Percentiles rank a stretch among this genome's conserved stretches.
Conservation (phyloP, 306 rosid species). For the Medicago ruthenica region DNA sequence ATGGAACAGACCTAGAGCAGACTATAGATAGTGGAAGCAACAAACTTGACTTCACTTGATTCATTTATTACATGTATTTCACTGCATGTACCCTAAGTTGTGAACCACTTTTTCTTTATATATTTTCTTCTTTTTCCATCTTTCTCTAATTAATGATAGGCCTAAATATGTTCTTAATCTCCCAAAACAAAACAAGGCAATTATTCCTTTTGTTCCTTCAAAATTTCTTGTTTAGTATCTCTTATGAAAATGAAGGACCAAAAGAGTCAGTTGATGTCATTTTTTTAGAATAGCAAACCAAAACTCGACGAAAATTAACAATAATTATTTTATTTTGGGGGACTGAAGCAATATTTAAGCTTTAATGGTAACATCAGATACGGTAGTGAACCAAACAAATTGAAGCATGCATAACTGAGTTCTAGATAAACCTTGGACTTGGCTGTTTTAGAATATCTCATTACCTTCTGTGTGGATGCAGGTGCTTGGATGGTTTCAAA, state of each 20-base stretch:
- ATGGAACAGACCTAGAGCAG: conserved; percentile 14
- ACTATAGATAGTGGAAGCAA: conserved; percentile 4
- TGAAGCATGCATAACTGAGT: conserved; percentile 10
- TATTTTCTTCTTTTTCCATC: conserved; percentile 10
- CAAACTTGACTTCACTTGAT: neutral
- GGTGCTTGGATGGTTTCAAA: conserved; percentile 41
- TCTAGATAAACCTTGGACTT: conserved; percentile 1
- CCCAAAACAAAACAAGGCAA: neutral
- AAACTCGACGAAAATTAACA: neutral
- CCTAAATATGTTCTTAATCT: neutral
- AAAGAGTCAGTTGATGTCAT: too few relatives aligned
- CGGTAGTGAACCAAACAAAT: neutral
- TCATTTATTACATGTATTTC: conserved; percentile 29
- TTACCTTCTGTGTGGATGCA: conserved; percentile 43
- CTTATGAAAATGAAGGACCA: neutral
- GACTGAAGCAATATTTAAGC: neutral
- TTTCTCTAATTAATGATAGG: neutral
- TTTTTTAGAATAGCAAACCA: neutral
- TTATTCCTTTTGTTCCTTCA: neutral
- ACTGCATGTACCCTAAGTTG: conserved; percentile 1
- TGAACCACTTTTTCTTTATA: conserved; percentile 24
- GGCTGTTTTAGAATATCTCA: conserved; percentile 12
- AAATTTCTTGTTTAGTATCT: neutral
- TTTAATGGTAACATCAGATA: conserved; percentile 2
- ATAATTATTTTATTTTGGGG: neutral